These are phyloP conservation scores for Neostapfia colusana DNA, from an alignment of 176 grass and related monocot species.

Conservation along the genomic window DNA sequence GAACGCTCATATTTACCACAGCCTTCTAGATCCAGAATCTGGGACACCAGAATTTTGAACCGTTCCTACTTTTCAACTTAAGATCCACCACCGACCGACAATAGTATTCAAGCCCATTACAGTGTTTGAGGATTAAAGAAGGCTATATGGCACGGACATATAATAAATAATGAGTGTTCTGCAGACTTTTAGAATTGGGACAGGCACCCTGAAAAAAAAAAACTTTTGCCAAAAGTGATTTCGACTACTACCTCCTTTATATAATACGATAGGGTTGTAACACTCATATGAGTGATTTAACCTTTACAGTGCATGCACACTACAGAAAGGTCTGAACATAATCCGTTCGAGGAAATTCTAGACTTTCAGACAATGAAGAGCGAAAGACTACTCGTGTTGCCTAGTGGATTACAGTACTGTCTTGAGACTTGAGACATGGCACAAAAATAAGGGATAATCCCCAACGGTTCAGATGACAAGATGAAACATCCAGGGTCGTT, in stretches of 20 bases:
- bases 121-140: not conserved
- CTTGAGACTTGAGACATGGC: not conserved
- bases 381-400: not conserved
- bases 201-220: slow-evolving; percentile 1
- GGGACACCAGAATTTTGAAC: not conserved
- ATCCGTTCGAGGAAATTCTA: not conserved
- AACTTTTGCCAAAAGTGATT: slow-evolving; percentile 8
- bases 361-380: not conserved
- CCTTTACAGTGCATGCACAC: not conserved
- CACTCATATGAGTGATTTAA: not conserved
- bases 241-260: not conserved
- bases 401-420: not conserved
- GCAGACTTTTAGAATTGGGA: slow-evolving; percentile 6
- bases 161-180: not conserved
- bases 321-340: not conserved
- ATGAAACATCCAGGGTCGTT: not conserved
- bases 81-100: not conserved
- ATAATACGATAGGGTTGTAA: not conserved
- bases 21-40: slow-evolving; percentile 22
- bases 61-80: not conserved
- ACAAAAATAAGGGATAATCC: not conserved
- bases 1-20: not conserved
- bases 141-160: not conserved
- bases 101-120: not conserved
- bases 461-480: not conserved